A percentile compares a stretch with the other conserved stretches of the same genome.
These are phyloP conservation scores for Mycena leptocephala DNA, from an alignment of 768 basidiomycete genomes.

Conservation along the genomic window DNA sequence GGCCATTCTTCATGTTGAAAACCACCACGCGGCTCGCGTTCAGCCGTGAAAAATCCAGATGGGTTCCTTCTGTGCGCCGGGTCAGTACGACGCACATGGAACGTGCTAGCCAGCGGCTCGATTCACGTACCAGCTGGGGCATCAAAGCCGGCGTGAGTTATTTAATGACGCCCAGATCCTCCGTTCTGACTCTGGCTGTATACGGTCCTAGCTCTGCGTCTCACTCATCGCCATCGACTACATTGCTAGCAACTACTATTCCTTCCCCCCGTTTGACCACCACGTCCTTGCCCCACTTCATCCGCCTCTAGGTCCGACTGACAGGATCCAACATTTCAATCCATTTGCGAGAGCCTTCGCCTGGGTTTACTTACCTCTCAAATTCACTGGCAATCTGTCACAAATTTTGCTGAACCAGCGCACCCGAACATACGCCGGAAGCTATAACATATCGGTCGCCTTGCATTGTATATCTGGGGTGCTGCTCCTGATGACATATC, in stretches of 20 bases:
- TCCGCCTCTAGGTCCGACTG: slow-evolving; percentile 10
- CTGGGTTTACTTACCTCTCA: slow-evolving; percentile 17
- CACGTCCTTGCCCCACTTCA: slow-evolving; percentile 12
- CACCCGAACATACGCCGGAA: slow-evolving; percentile 24
- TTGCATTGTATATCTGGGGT: background rate
- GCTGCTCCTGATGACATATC: slow-evolving; percentile 5
- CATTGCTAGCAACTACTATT: background rate
- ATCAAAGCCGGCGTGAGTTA: slow-evolving; percentile 26
- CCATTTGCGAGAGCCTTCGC: background rate
- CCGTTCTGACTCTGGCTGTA: background rate
- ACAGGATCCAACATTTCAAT: background rate
- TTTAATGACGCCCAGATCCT: background rate
- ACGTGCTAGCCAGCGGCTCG: slow-evolving; percentile 27
- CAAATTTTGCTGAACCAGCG: slow-evolving; percentile 34
- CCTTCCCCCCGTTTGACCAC: slow-evolving; percentile 22
- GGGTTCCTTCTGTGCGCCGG: background rate
- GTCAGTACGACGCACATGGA: slow-evolving; percentile 31
- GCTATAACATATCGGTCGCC: slow-evolving; percentile 27
- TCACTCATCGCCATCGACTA: slow-evolving; percentile 16
- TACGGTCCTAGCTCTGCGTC: slow-evolving; percentile 10
- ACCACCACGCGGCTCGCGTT: slow-evolving; percentile 15
- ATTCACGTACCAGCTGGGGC: slow-evolving; percentile 23
- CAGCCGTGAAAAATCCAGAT: background rate
- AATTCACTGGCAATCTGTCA: slow-evolving; percentile 20
- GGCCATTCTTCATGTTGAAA: slow-evolving; percentile 24